These are phyloP conservation scores for Orobanche coerulescens DNA, from an alignment of 257 asterid genomes.

Conservation along the genomic window DNA sequence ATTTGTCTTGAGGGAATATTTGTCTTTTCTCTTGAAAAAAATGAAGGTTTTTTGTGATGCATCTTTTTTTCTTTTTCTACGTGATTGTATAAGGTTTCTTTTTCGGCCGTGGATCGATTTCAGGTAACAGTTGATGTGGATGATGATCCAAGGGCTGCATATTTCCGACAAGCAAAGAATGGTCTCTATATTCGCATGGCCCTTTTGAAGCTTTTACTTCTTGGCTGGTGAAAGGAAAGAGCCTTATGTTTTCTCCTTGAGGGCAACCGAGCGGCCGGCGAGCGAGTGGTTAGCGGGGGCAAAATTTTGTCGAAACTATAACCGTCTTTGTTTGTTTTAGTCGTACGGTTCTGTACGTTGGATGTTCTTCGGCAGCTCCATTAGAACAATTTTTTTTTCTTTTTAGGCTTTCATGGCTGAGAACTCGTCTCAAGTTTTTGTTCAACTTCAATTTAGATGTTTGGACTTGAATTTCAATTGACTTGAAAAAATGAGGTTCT, in stretches of 20 bases:
- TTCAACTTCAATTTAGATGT: neutral
- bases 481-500: too few species aligned
- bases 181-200: conserved; percentile 87
- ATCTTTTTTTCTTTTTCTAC: too few species aligned
- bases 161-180: conserved; percentile 81
- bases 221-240: conserved; percentile 83
- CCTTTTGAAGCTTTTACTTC: conserved; percentile 72
- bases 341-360: neutral
- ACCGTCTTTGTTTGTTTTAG: neutral
- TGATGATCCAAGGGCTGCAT: conserved; percentile 73
- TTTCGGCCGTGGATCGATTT: neutral
- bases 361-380: neutral
- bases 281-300: too few species aligned
- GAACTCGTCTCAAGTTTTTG: neutral
- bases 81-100: neutral
- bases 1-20: too few species aligned
- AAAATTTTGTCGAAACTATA: conserved; percentile 5
- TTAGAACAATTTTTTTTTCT: neutral
- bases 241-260: neutral
- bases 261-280: too few species aligned
- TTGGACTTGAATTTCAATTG: neutral
- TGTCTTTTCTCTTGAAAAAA: too few species aligned
- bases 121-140: conserved; percentile 82
- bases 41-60: too few species aligned
- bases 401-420: neutral